These are phyloP conservation scores for Discostella stelligera DNA, from an alignment of 352 stramenopile genomes.

Conservation along the genomic window DNA sequence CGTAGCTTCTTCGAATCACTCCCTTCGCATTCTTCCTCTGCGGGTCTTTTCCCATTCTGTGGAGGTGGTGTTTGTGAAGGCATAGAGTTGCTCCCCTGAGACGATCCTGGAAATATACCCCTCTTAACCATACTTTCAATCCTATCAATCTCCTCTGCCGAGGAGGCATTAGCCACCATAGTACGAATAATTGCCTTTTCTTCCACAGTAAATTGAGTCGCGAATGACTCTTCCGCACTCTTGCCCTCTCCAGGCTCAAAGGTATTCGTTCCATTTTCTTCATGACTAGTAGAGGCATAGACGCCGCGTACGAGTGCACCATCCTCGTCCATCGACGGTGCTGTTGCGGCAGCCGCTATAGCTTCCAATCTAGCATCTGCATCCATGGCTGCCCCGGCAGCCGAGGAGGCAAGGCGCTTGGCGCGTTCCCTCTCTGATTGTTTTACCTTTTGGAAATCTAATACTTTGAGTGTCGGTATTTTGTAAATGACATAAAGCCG, in stretches of 20 bases:
- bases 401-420: slow-evolving; percentile 61
- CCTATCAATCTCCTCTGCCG: slow-evolving; percentile 72
- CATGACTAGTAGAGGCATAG: background rate
- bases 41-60: slow-evolving; percentile 14
- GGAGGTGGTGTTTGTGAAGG: background rate
- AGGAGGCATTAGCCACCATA: slow-evolving; percentile 72
- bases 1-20: slow-evolving; percentile 31
- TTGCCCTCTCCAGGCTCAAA: slow-evolving; percentile 76
- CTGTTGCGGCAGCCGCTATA: slow-evolving; percentile 11
- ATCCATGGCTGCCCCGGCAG: slow-evolving; percentile 73
- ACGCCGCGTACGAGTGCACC: background rate
- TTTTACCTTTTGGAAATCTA: slow-evolving; percentile 74
- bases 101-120: slow-evolving; percentile 63
- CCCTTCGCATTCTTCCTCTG: slow-evolving; percentile 15
- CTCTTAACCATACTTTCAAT: slow-evolving; percentile 75
- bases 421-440: slow-evolving; percentile 69
- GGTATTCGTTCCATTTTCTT: slow-evolving; percentile 46
- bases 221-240: slow-evolving; percentile 70
- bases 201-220: slow-evolving; percentile 70
- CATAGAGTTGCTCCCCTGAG: background rate
- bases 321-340: background rate
- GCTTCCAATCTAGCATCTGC: slow-evolving; percentile 65
- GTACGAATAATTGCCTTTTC: slow-evolving; percentile 76
- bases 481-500: slow-evolving; percentile 71
- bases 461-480: slow-evolving; percentile 74